Evolutionary conservation across 2,329 filamentous ascomycete genomes (phyloP), one percentile per base, ranked within the genome.

Genomic region (Fusarium vanettenii): DNA sequence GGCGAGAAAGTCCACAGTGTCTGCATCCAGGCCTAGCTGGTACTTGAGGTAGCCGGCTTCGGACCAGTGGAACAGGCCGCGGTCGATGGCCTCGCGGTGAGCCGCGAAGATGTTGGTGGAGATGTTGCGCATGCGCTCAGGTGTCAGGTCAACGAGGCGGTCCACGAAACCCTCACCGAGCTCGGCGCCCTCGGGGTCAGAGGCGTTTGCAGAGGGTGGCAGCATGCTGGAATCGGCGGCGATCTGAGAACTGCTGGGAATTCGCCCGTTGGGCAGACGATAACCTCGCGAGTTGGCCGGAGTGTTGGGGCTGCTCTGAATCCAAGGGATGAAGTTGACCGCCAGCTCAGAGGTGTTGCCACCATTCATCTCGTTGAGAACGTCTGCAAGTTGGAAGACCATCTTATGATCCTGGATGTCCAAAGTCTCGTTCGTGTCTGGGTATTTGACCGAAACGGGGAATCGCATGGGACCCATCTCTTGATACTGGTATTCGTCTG

Each of bases 401-500:
- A 93, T 86, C 73, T 89, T 86, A 76, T 92, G 90, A 75, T 93
- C 91, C 25, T 87, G 86, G 72, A 93, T 90, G 70, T 90, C 87
- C 76, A 85, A 84, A 0, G 88, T 91, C 76, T 64, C 60, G 29
- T 91, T 90, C 18, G 85, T 86, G 41, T 85, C 84, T 6, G 86
- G 84, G 35, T 86, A 85, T 7, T 86, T 79, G 73, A 89, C 86
- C 6, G 85, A 86, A 18, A 88, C 84, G 0, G 91, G 91, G 75
- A 93, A 91, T 3, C 91, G 84, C 90, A 93, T 92, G 0, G 90
- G 90, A 0, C 91, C 91, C 88, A 87, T 87, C 78, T 92, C 91
- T 76, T 92, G 90, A 76, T 93, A 92, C 84, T 85, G 29, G 77
- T 59, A 67, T 55, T 80, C 78, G 22, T 73, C 65, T 2, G 70